Conservation (phyloP, 768 basidiomycete genomes). For the Pleurotus sapidus region DNA sequence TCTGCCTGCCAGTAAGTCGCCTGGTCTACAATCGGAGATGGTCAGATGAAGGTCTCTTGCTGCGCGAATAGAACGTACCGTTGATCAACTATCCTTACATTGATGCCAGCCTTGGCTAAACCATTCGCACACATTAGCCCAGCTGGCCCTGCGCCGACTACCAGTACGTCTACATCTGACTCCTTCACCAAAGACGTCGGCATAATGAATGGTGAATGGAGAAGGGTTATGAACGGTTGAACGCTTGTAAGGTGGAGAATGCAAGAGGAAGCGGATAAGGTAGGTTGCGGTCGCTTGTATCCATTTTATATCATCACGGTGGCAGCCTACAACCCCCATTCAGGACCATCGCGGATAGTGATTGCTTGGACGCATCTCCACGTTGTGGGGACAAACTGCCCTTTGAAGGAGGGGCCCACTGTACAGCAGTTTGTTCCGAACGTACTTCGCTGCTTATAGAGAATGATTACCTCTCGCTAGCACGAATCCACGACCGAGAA, state of each 20-base stretch:
- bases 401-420: background rate
- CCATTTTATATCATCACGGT: conserved; percentile 1
- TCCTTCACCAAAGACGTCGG: conserved; percentile 23
- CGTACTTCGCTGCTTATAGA: background rate
- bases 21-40: conserved; percentile 29
- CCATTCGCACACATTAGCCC: conserved; percentile 72
- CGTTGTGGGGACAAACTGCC: background rate
- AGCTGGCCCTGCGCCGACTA: conserved; percentile 60
- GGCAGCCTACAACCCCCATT: conserved; percentile 1
- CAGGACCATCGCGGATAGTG: background rate
- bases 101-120: conserved; percentile 52
- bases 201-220: conserved; percentile 13
- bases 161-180: conserved; percentile 53
- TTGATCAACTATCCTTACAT: conserved; percentile 60
- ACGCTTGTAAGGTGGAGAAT: background rate
- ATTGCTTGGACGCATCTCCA: background rate
- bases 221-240: background rate
- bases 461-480: background rate
- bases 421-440: background rate
- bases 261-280: background rate
- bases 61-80: conserved; percentile 29
- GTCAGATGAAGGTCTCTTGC: background rate
- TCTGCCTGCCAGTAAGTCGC: conserved; percentile 49
- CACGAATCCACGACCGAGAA: background rate
- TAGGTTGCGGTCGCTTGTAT: background rate